Evolutionary conservation across 1,284 basidiomycete genomes (phyloP), one percentile per base, ranked within the genome.

Genomic region (Fomitopsis palustris): DNA sequence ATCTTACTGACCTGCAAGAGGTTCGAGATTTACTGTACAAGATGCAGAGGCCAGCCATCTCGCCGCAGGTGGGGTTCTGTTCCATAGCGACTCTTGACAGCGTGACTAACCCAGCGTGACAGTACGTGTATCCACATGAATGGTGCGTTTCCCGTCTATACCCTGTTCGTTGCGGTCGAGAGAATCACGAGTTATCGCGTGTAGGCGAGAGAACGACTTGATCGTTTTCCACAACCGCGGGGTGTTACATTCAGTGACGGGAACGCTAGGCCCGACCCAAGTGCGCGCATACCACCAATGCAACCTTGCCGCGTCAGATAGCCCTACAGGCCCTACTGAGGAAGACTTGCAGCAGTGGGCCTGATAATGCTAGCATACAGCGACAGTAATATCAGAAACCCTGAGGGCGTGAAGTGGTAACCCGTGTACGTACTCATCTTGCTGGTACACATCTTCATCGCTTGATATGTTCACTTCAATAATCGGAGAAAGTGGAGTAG

Each of bases 21-120:
- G 90, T 91, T 2, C 78, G 92, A n/a, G 84, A 82, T 9, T 66
- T 92, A 14, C 68, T 94, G 37, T 93, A 93, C 75, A 80, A 79
- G 70, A 87, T 94, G 78, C 91, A 95, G 71, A 75, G 92, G 10
- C 92, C 92, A 1, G 91, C 85, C 7, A 94, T 95, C 62, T 83
- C 86, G 1, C 90, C 91, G 2, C 72, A 74, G 27, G 83, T 84
- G 62, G 64, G 80, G 69, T 16, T 33, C 12, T 5, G 12, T 52
- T 49, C 21, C n/a, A 19, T 49, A 31, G 33, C 52, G 52, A 25
- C 17, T n/a, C 38, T 29, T 10, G 55, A 57, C 59, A 59, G 57
- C 58, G 55, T 61, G 47, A 47, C 52, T 1, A 35, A 23, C 35
- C 3, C 43, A 56, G 9, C n/a, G 47, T 35, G 6, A 52, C 37